Conservation (phyloP, 2,329 filamentous ascomycete species). For the Colletotrichum sp. region DNA sequence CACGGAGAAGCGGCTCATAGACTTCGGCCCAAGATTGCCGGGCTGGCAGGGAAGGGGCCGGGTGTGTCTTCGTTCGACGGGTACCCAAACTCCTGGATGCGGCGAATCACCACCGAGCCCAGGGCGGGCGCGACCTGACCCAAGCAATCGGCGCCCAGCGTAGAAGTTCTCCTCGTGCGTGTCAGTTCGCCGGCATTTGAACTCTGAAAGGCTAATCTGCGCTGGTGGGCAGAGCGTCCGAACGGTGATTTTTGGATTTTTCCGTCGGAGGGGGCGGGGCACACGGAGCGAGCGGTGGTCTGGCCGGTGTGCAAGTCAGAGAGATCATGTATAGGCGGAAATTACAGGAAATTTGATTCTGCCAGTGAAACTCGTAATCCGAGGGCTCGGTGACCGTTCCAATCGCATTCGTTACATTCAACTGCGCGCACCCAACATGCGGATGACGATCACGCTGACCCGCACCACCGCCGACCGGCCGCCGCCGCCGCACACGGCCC, state of each 20-base stretch:
- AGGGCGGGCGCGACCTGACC: not conserved
- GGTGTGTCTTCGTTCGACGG: not conserved
- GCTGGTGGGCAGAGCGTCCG: not conserved
- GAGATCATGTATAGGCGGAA: not conserved
- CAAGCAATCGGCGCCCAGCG: not conserved
- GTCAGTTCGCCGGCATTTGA: not conserved
- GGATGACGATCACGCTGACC: not conserved
- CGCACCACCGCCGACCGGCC: not conserved
- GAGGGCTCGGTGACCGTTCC: not conserved
- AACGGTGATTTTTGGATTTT: not conserved
- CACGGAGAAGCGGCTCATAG: not conserved
- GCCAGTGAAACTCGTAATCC: not conserved
- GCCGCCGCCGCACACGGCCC: not conserved
- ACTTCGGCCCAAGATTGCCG: not conserved
- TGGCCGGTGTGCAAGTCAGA: not conserved
- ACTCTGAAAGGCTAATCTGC: not conserved
- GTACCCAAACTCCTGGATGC: not conserved
- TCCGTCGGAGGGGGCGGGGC: not conserved
- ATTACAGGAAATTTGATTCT: not conserved
- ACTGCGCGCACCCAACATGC: not conserved
- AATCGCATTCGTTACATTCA: not conserved
- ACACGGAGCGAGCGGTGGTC: conserved; percentile 5
- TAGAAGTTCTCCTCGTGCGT: not conserved
- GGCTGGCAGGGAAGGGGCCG: not conserved
- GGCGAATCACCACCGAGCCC: not conserved